These are phyloP conservation scores for Trametes elegans DNA, from an alignment of 768 basidiomycete genomes.

Conservation along the genomic window DNA sequence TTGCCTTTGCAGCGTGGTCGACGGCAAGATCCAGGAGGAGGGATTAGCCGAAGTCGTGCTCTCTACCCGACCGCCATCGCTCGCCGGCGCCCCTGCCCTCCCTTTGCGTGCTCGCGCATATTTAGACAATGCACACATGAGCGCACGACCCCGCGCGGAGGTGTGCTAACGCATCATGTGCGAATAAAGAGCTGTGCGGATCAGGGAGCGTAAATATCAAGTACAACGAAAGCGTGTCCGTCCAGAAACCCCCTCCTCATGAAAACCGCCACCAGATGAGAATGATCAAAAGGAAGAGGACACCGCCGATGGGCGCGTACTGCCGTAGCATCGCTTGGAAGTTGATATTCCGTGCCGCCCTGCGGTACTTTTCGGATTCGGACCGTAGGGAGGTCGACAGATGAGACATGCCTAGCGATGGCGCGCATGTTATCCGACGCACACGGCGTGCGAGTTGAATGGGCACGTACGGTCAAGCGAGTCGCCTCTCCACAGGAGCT, in stretches of 20 bases:
- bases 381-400: conserved; percentile 91
- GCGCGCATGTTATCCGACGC: background rate
- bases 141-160: too few relatives aligned
- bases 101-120: background rate
- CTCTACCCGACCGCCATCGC: background rate
- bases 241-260: conserved; percentile 33
- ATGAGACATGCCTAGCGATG: conserved; percentile 84
- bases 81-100: background rate
- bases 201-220: conserved; percentile 12
- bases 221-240: conserved; percentile 16
- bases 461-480: conserved; percentile 81
- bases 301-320: conserved; percentile 89
- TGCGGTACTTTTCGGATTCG: conserved; percentile 97
- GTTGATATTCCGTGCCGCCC: conserved; percentile 93
- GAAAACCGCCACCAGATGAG: conserved; percentile 79
- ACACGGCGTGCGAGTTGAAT: background rate
- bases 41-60: conserved; percentile 17
- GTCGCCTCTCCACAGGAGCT: conserved; percentile 96
- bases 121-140: too few relatives aligned
- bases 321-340: conserved; percentile 91
- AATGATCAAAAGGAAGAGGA: conserved; percentile 75
- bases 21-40: conserved; percentile 25
- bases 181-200: conserved; percentile 1
- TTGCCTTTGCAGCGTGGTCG: conserved; percentile 22
- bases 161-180: too few relatives aligned